Percentiles rank a stretch among this genome's conserved stretches.
Conservation (phyloP, 306 rosid genomes). For the Citrullus amarus region DNA sequence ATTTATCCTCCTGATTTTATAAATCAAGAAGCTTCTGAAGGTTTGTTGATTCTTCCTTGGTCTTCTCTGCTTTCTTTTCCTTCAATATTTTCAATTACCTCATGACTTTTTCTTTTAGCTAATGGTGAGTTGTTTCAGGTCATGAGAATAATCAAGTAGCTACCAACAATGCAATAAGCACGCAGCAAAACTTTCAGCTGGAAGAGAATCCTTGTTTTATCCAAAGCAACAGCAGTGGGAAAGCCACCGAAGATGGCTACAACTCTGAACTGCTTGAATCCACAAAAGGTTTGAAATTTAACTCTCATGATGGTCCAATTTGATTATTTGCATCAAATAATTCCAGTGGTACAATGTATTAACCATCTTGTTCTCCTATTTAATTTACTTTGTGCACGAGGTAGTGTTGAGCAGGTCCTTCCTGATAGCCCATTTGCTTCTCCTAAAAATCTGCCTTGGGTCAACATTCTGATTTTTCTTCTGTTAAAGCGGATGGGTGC, state of each 20-base stretch:
- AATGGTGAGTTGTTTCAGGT: slow-evolving; percentile 26
- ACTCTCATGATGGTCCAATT: neutral
- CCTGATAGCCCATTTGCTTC: slow-evolving; percentile 79
- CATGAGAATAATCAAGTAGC: slow-evolving; percentile 18
- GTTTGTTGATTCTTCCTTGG: slow-evolving; percentile 21
- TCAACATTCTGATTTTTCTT: slow-evolving; percentile 25
- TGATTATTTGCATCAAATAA: slow-evolving; percentile 1
- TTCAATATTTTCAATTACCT: neutral
- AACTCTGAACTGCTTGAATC: slow-evolving; percentile 22
- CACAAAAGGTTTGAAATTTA: slow-evolving; percentile 30
- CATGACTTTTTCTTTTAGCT: neutral
- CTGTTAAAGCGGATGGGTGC: slow-evolving; percentile 14
- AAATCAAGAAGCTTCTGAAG: slow-evolving; percentile 46
- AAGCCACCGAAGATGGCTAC: slow-evolving; percentile 19
- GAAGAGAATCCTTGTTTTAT: slow-evolving; percentile 24
- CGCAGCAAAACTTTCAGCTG: slow-evolving; percentile 27
- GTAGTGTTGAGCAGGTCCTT: slow-evolving; percentile 66
- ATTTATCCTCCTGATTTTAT: slow-evolving; percentile 34
- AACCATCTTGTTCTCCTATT: neutral
- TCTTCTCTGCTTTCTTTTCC: neutral
- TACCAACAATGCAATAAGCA: slow-evolving; percentile 11
- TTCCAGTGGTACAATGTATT: neutral
- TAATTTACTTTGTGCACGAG: neutral
- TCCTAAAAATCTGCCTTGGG: slow-evolving; percentile 54
- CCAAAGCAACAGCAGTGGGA: slow-evolving; percentile 18